Base-by-base conservation (phyloP, 2,329 filamentous ascomycete species). In the Neonectria punicea region DNA sequence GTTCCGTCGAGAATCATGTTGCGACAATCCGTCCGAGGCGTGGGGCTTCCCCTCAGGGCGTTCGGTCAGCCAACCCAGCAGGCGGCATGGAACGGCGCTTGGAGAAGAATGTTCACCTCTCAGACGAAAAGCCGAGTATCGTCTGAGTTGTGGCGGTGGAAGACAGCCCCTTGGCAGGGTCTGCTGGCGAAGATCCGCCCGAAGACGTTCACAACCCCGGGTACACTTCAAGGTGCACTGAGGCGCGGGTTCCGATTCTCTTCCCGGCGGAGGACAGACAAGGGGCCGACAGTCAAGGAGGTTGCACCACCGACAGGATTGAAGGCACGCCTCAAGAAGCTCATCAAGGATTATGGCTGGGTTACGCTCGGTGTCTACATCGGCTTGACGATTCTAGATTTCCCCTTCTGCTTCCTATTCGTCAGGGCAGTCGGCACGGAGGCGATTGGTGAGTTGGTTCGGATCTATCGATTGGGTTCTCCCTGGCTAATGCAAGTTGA, bases 321-420 rank as follows among this genome's bases (percentile, higher is more conserved):
- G 46, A 90, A 90, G 2, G 89, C 89, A 68, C 87, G 91, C 28
- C 82, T 98, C 76, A 94, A 91, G 80, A 93, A 93, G 77, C 87
- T 99, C 50, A 94, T 92, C 3, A 90, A 91, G 68, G 95, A 98
- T 79, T 99, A 99, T 79, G 96, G 96, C 44, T 98, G 94, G 93
- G 87, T 92, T 4, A 94, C 94, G 1, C 80, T 98, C 5, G 95
- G 94, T n/a, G 93, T 99, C 14, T 99, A 99, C 79, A 80, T 98
- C 11, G 85, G 85, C 1, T 82, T 99, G 59, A 94, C 92, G 46
- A 91, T 92, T 41, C 82, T 97, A 56, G 96, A 99, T 80, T 97
- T 98, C 70, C 96, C 96, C 0, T 93, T 98, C 77, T 98, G 95
- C 81, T 99, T 97, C 82, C 81, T 97, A 59, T 89, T 96, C 10